These are phyloP conservation scores for Xylaria sp. DNA, from an alignment of 2,329 filamentous ascomycete species.

Conservation along the genomic window DNA sequence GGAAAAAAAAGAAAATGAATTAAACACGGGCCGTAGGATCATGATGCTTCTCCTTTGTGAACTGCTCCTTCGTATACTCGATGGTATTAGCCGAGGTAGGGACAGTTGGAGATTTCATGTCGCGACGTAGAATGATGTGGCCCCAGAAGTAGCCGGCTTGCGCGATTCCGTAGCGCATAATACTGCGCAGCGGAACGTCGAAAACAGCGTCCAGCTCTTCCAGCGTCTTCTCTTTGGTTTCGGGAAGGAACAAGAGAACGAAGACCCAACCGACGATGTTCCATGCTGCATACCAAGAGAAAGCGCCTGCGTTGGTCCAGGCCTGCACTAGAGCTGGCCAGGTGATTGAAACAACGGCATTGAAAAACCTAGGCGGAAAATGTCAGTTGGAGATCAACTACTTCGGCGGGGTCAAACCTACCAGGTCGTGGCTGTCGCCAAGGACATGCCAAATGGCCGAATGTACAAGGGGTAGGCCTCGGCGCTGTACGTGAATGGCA, in stretches of 20 bases:
- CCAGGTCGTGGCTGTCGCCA: conserved; percentile 65
- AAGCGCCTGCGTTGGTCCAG: conserved; percentile 60
- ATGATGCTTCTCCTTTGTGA: conserved; percentile 44
- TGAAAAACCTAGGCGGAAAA: conserved; percentile 46
- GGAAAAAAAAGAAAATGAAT: neutral
- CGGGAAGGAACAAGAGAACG: conserved; percentile 56
- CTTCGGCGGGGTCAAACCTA: conserved; percentile 4
- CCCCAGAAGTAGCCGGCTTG: conserved; percentile 50
- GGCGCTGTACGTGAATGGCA: conserved; percentile 74
- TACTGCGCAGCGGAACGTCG: conserved; percentile 46
- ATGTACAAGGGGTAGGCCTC: conserved; percentile 74
- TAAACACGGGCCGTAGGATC: conserved; percentile 47
- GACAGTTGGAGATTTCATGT: conserved; percentile 44
- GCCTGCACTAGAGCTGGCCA: conserved; percentile 59
- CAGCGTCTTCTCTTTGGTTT: conserved; percentile 59
- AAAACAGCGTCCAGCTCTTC: conserved; percentile 58
- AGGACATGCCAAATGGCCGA: conserved; percentile 70
- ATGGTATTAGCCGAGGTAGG: conserved; percentile 42
- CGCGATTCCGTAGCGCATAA: conserved; percentile 52
- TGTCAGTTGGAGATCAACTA: neutral
- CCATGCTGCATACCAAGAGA: conserved; percentile 62
- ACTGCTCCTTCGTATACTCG: conserved; percentile 44
- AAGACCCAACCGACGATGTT: conserved; percentile 60
- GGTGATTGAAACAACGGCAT: conserved; percentile 54
- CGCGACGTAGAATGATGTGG: conserved; percentile 47